Percentiles rank a stretch among this genome's conserved stretches.
These are phyloP conservation scores for Blastobotrys robertii DNA, from an alignment of 805 yeast species.

Conservation along the genomic window DNA sequence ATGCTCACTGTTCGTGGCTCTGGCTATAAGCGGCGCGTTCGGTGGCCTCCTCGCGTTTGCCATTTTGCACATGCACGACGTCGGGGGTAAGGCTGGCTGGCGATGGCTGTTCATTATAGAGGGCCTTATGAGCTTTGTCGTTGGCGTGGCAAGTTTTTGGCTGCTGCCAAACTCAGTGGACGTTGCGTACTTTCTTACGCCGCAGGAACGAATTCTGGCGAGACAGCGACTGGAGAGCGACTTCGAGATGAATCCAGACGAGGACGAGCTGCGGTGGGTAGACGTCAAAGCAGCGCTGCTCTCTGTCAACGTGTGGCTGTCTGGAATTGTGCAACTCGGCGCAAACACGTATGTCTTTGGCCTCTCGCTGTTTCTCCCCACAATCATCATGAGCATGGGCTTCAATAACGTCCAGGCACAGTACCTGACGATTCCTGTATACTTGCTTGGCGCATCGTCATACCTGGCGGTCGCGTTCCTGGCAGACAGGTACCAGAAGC, in stretches of 20 bases:
- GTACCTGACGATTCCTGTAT: slow-evolving; percentile 37
- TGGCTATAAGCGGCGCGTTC: slow-evolving; percentile 39
- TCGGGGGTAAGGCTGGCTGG: slow-evolving; percentile 36
- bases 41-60: slow-evolving; percentile 40
- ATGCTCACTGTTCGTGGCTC: slow-evolving; percentile 31
- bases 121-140: slow-evolving; percentile 27
- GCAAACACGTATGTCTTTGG: slow-evolving; percentile 21
- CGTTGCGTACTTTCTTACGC: not conserved
- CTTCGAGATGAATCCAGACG: not conserved
- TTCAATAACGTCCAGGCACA: slow-evolving; percentile 34
- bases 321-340: not conserved
- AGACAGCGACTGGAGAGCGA: not conserved
- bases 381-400: slow-evolving; percentile 37
- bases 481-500: slow-evolving; percentile 1
- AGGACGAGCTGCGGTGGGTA: not conserved
- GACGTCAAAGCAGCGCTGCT: not conserved
- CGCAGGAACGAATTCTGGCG: not conserved
- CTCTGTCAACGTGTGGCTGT: not conserved
- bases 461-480: slow-evolving; percentile 23
- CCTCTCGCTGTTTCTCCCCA: slow-evolving; percentile 36
- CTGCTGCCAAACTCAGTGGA: not conserved
- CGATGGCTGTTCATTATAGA: slow-evolving; percentile 43
- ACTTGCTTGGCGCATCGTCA: slow-evolving; percentile 39
- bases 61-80: slow-evolving; percentile 32
- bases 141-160: not conserved